phyloP scores from a whole-genome alignment of 371 early-diverging fungal species.

The Mortierella sp. region DNA sequence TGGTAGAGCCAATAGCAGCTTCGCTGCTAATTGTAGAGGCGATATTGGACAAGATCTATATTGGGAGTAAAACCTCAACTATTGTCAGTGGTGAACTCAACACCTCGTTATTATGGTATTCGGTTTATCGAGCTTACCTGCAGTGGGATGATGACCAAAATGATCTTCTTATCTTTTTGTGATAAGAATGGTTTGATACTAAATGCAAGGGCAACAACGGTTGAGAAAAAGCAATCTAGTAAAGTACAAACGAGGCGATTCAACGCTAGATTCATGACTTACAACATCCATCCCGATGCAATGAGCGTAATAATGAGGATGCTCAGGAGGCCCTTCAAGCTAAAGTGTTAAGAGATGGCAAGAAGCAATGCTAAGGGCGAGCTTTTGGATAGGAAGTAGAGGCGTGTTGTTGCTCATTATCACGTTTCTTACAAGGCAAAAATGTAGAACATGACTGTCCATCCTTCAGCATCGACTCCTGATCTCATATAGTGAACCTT shows the following conservation, averaged over 20 bases:
- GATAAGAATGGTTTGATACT: slow-evolving; percentile 66
- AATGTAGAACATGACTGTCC: slow-evolving; percentile 66
- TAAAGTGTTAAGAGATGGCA: slow-evolving; percentile 7
- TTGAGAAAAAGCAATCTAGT: not conserved
- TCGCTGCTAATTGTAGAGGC: slow-evolving; percentile 62
- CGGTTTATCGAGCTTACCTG: slow-evolving; percentile 41
- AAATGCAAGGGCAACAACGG: not conserved
- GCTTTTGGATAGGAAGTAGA: no score
- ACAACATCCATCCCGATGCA: slow-evolving; percentile 72
- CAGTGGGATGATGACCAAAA: slow-evolving; percentile 64
- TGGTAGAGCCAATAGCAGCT: slow-evolving; percentile 62
- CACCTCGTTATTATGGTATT: not conserved
- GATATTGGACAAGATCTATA: slow-evolving; percentile 59
- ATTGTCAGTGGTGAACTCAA: not conserved
- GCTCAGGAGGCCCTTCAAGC: slow-evolving; percentile 64
- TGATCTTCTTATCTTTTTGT: slow-evolving; percentile 63
- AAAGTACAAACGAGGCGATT: not conserved
- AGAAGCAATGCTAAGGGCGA: not conserved
- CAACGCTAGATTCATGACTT: slow-evolving; percentile 7
- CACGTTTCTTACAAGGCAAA: slow-evolving; percentile 59
- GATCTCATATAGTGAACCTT: slow-evolving; percentile 62
- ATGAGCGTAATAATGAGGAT: slow-evolving; percentile 67
- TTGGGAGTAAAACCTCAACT: no score
- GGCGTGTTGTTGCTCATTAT: not conserved
- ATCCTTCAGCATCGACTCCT: slow-evolving; percentile 61